phyloP scores from a whole-genome alignment of 176 grass and related monocot genomes.

The Poa annua region DNA sequence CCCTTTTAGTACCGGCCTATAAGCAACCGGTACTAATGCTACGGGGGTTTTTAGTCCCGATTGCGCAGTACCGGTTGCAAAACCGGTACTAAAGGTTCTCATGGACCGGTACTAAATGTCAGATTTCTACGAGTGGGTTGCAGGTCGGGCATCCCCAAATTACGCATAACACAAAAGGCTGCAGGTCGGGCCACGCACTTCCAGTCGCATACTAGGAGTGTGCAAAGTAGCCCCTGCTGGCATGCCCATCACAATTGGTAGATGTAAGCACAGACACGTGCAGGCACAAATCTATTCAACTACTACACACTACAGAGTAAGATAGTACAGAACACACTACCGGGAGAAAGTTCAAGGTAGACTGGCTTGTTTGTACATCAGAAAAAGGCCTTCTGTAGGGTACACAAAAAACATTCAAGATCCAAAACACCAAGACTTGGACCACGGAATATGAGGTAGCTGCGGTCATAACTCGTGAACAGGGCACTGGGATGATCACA shows the following conservation, averaged over 20 bases:
- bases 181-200: too few relatives aligned
- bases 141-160: too few relatives aligned
- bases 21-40: too few relatives aligned
- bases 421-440: neutral
- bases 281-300: neutral
- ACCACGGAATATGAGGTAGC: neutral
- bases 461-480: neutral
- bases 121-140: too few relatives aligned
- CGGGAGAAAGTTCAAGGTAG: neutral
- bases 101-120: too few relatives aligned
- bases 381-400: neutral
- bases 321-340: neutral
- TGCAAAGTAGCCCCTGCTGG: too few relatives aligned
- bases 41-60: too few relatives aligned
- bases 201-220: too few relatives aligned
- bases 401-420: neutral
- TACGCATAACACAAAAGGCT: too few relatives aligned
- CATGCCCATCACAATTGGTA: neutral
- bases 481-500: neutral
- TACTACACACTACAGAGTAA: neutral
- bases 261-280: neutral
- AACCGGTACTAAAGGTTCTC: too few relatives aligned
- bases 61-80: too few relatives aligned
- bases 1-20: too few relatives aligned
- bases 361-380: conserved; percentile 3